phyloP scores from a whole-genome alignment of 257 asterid genomes.

The Solanum clarkiae region DNA sequence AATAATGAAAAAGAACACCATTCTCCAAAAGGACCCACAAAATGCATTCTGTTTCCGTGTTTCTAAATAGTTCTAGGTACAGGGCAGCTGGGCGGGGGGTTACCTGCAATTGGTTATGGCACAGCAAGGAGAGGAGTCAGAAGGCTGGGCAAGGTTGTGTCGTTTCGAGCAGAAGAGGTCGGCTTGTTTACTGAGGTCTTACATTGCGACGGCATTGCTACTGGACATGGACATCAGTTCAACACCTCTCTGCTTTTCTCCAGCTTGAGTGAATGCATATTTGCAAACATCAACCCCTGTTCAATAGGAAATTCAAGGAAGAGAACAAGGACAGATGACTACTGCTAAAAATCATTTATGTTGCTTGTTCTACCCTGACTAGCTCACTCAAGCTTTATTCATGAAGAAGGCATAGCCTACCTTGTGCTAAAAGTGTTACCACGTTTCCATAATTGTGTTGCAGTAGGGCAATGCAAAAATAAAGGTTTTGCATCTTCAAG shows the following conservation, averaged over 20 bases:
- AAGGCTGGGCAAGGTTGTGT: not conserved
- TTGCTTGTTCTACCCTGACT: not conserved
- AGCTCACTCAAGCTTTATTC: not conserved
- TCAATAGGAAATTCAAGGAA: not conserved
- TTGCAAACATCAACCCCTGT: not conserved
- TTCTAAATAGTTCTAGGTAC: not conserved
- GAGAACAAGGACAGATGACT: not conserved
- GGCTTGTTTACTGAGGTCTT: not conserved
- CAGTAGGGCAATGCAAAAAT: not conserved
- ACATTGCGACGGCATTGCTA: not conserved
- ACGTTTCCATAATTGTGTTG: not conserved
- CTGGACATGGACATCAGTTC: not conserved
- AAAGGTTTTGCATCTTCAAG: not conserved
- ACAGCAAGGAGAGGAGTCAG: not conserved
- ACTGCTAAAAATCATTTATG: not conserved
- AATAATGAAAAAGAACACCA: not conserved
- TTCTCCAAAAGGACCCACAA: not conserved
- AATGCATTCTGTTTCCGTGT: not conserved
- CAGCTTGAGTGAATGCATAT: not conserved
- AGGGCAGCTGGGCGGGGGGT: not conserved
- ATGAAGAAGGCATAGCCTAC: not conserved
- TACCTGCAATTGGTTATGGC: not conserved
- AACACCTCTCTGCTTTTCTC: not conserved
- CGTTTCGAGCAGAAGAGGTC: not conserved
- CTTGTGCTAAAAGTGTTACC: not conserved